A percentile compares a stretch with the other conserved stretches of the same genome.
These are phyloP conservation scores for Centrapalus pauciflorus DNA, from an alignment of 129 eudicot genomes.

Conservation along the genomic window DNA sequence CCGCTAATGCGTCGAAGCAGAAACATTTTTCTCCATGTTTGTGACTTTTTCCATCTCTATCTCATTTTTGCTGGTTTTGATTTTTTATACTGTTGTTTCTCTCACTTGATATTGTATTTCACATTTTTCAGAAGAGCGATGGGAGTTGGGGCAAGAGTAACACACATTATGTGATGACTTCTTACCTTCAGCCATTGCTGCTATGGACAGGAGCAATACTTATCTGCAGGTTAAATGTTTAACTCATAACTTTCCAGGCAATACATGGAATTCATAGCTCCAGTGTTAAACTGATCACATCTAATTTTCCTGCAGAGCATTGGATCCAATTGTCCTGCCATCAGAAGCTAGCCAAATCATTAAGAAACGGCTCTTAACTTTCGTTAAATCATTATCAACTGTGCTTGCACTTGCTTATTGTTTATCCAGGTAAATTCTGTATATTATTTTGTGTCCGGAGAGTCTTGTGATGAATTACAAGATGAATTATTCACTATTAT, in stretches of 20 bases:
- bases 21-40: slow-evolving; percentile 60
- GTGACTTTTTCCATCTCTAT: slow-evolving; percentile 24
- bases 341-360: slow-evolving; percentile 85
- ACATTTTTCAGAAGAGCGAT: slow-evolving; percentile 57
- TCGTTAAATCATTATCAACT: slow-evolving; percentile 84
- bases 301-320: slow-evolving; percentile 47
- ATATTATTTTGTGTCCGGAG: not conserved
- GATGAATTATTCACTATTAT: not conserved
- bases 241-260: not conserved
- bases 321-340: slow-evolving; percentile 81
- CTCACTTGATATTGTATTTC: not conserved
- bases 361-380: slow-evolving; percentile 73
- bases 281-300: slow-evolving; percentile 3
- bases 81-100: slow-evolving; percentile 2
- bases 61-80: not conserved
- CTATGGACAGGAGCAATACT: slow-evolving; percentile 89
- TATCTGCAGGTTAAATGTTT: slow-evolving; percentile 97
- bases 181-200: slow-evolving; percentile 81
- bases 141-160: slow-evolving; percentile 82
- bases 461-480: not conserved
- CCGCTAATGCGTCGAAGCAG: slow-evolving; percentile 70
- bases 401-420: slow-evolving; percentile 89
- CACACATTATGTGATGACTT: slow-evolving; percentile 65
- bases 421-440: slow-evolving; percentile 63
- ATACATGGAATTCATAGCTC: not conserved